These are phyloP conservation scores for Beta corolliflora DNA, from an alignment of 179 eudicot species.

Conservation along the genomic window DNA sequence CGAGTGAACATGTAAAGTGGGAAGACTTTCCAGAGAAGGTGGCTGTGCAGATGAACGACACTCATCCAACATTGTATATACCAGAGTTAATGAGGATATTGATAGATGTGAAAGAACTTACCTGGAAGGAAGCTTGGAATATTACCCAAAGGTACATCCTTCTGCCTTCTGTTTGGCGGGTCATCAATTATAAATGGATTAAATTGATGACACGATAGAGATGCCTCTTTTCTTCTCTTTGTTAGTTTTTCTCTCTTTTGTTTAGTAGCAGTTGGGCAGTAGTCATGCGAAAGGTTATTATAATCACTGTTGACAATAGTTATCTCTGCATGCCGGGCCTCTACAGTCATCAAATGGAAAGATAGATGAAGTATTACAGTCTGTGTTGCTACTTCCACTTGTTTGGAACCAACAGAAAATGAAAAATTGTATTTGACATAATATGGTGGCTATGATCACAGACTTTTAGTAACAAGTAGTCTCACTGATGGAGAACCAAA, in stretches of 20 bases:
- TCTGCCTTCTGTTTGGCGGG: background rate
- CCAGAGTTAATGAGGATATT: slow-evolving; percentile 85
- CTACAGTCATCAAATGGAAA: background rate
- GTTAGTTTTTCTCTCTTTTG: background rate
- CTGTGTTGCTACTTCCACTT: background rate
- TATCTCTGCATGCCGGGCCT: background rate
- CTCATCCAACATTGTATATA: slow-evolving; percentile 91
- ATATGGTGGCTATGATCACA: background rate
- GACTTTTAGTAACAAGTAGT: background rate
- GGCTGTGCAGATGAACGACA: slow-evolving; percentile 96
- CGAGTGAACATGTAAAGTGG: slow-evolving; percentile 67
- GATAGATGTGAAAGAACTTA: slow-evolving; percentile 75
- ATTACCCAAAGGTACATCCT: slow-evolving; percentile 66
- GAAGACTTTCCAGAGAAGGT: slow-evolving; percentile 84
- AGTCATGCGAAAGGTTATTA: background rate
- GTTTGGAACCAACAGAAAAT: background rate
- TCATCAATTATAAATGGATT: background rate
- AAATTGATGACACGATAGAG: background rate
- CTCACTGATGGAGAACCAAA: background rate
- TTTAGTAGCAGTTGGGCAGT: background rate
- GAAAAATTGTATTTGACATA: background rate
- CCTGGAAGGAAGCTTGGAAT: slow-evolving; percentile 79
- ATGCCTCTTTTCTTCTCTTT: background rate
- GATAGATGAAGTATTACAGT: background rate
- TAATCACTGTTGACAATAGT: background rate